Conservation (phyloP, 2,329 filamentous ascomycete species). For the Grosmannia serpens region DNA sequence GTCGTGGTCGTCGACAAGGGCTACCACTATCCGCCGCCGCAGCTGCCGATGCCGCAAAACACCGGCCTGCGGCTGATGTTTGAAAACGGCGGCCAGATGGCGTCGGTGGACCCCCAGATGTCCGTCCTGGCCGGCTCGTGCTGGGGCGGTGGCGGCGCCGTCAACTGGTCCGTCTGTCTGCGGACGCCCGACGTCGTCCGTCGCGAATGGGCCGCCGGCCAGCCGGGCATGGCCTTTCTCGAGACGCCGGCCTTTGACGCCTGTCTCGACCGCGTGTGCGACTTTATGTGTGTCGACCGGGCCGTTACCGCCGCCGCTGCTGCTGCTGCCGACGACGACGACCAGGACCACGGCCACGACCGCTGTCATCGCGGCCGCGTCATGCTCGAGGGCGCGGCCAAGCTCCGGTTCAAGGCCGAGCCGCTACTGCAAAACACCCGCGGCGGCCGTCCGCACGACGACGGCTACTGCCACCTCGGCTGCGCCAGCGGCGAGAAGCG, state of each 20-base stretch:
- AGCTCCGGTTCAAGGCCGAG: conserved; percentile 60
- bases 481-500: conserved; percentile 62
- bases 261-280: conserved; percentile 68
- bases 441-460: conserved; percentile 61
- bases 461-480: conserved; percentile 51
- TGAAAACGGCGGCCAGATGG: conserved; percentile 50
- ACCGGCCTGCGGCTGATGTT: conserved; percentile 53
- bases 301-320: conserved; percentile 23
- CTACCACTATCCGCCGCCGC: conserved; percentile 60
- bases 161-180: conserved; percentile 68
- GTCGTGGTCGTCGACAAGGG: conserved; percentile 65
- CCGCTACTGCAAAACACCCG: conserved; percentile 65
- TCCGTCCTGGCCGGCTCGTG: conserved; percentile 55
- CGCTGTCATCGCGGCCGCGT: conserved; percentile 58
- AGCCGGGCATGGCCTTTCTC: conserved; percentile 60
- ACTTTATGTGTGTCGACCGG: conserved; percentile 62
- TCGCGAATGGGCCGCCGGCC: conserved; percentile 64
- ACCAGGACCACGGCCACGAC: conserved; percentile 12
- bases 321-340: conserved; percentile 31
- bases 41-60: conserved; percentile 62
- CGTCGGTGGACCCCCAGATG: conserved; percentile 45
- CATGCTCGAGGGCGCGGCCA: conserved; percentile 63
- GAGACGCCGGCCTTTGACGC: conserved; percentile 61
- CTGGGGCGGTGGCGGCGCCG: conserved; percentile 77
- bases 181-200: conserved; percentile 65